A percentile compares a stretch with the other conserved stretches of the same genome.
phyloP scores from a whole-genome alignment of 1,139 yeast genomes.

The Blastobotrys arbuscula region DNA sequence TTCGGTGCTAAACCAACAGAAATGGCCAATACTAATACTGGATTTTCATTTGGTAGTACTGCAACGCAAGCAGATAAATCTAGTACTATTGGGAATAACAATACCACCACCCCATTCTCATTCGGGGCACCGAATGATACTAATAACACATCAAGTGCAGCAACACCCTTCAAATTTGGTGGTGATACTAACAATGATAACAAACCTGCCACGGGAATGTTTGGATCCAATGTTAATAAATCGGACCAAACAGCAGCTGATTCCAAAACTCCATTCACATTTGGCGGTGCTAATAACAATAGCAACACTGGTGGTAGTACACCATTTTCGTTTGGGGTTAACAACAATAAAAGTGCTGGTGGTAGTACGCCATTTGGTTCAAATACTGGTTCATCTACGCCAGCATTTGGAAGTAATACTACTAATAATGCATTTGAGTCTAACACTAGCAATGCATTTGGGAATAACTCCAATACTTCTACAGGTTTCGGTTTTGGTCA shows the following conservation, averaged over 20 bases:
- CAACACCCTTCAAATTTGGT: no score
- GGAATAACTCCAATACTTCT: no score
- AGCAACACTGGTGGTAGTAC: no score
- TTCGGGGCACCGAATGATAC: conserved; percentile 6
- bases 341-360: background rate
- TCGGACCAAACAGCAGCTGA: conserved; percentile 25
- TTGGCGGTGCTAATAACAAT: background rate
- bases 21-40: background rate
- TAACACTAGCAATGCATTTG: background rate
- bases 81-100: conserved; percentile 18
- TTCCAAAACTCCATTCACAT: conserved; percentile 14
- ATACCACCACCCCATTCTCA: conserved; percentile 2
- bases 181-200: background rate
- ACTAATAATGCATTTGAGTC: conserved; percentile 6
- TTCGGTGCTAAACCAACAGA: background rate
- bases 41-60: conserved; percentile 8
- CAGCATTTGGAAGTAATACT: background rate
- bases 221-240: no score
- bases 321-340: background rate
- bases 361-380: background rate
- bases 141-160: conserved; percentile 1
- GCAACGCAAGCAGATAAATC: conserved; percentile 27
- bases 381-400: no score
- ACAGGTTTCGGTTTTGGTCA: no score
- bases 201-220: conserved; percentile 23